Base-by-base conservation (phyloP, 345 rosid species). In the Eucalyptus paniculata region DNA sequence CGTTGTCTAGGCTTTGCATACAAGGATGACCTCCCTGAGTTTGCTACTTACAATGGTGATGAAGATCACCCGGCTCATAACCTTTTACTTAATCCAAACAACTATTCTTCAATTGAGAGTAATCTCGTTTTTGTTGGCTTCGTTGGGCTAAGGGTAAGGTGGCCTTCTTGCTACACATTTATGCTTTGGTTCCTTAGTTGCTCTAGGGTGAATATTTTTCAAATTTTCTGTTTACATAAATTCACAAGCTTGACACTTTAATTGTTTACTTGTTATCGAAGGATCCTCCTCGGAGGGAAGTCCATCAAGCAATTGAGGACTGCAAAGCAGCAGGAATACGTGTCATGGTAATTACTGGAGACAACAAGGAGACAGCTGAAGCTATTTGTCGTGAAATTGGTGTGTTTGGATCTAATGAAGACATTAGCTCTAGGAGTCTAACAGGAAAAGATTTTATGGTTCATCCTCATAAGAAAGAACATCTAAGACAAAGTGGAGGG, bases 251-350 rank as follows among this genome's bases (percentile, higher is more conserved):
- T n/a, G 86, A 56, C 24, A 40, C 8, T 89, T 54, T 7, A 50
- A 44, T 40, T 87, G 8, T 87, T 21, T 24, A 86, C 87, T 34
- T 50, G 83, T 88, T 32, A 40, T 47, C 87, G 82, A 90, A 98
- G 99, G 99, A 98, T 93, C 99, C 99, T 88, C 99, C 99, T 28
- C 95, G 99, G 91, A 93, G 94, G 93, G 99, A 97, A 93, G 99
- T 98, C 85, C 94, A 90, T 86, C 97, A 98, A 94, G 99, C 99
- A 81, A 95, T 98, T 90, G 96, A 96, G 94, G 99, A 98, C 91
- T 98, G 99, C 94, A 96, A 91, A 92, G 96, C 94, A 53, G 99
- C 99, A 92, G 99, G 99, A 90, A 98, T 98, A 69, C 97, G 98
- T 87, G 99, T 98, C 54, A 98, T 98, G 95, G 99, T 98, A 87